These are phyloP conservation scores for Globisporangium cederbergense DNA, from an alignment of 352 stramenopile genomes.

Conservation along the genomic window DNA sequence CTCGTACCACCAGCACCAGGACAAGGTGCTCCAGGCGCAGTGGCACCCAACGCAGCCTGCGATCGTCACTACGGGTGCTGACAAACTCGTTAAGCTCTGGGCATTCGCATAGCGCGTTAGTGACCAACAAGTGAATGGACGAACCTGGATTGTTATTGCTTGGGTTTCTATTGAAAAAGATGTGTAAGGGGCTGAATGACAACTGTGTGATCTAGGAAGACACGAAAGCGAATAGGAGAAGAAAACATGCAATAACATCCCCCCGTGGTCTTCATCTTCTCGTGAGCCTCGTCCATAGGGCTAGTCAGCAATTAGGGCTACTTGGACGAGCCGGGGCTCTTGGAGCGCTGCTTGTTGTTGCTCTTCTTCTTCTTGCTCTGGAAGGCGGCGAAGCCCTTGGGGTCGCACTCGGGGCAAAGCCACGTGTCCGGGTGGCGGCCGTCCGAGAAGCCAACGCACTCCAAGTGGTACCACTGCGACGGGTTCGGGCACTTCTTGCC, in stretches of 20 bases:
- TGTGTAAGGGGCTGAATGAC: background rate
- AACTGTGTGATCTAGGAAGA: background rate
- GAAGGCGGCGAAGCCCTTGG: constrained; percentile 72
- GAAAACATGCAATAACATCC: background rate
- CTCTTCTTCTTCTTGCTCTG: constrained; percentile 87
- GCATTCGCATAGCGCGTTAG: constrained; percentile 21
- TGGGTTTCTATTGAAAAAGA: background rate
- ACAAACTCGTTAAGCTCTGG: constrained; percentile 72
- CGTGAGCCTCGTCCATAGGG: background rate
- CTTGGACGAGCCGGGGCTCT: constrained; percentile 54
- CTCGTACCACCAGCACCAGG: constrained; percentile 53
- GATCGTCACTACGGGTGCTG: constrained; percentile 55
- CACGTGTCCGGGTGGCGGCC: constrained; percentile 82
- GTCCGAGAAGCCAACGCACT: constrained; percentile 81
- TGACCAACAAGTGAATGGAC: background rate
- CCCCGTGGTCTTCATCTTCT: background rate
- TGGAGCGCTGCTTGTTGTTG: constrained; percentile 57
- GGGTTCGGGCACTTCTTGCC: constrained; percentile 85
- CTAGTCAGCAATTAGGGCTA: background rate
- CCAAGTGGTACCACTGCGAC: constrained; percentile 87
- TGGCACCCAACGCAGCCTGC: constrained; percentile 59
- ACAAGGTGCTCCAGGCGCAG: constrained; percentile 63
- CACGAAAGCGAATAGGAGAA: background rate
- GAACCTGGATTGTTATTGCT: background rate
- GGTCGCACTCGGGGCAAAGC: constrained; percentile 84